These are phyloP conservation scores for Gautieria morchelliformis DNA, from an alignment of 768 basidiomycete genomes.

Conservation along the genomic window DNA sequence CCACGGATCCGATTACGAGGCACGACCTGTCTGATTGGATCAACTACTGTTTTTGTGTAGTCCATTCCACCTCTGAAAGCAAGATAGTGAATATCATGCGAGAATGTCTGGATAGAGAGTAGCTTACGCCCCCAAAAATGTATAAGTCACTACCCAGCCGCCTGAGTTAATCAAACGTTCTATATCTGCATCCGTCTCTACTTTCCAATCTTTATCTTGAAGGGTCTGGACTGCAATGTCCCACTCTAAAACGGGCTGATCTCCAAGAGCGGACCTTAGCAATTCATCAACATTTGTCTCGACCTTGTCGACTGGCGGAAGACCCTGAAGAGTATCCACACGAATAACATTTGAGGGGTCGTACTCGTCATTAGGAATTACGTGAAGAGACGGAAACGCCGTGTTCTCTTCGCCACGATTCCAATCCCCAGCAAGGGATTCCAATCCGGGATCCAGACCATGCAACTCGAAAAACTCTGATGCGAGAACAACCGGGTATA, in stretches of 20 bases:
- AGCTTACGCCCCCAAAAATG: slow-evolving; percentile 33
- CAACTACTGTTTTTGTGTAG: slow-evolving; percentile 31
- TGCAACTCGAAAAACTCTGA: slow-evolving; percentile 36
- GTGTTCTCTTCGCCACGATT: slow-evolving; percentile 22
- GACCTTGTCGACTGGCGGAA: slow-evolving; percentile 16
- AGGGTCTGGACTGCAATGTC: slow-evolving; percentile 16
- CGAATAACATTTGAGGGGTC: slow-evolving; percentile 28
- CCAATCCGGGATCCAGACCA: slow-evolving; percentile 22
- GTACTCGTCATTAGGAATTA: slow-evolving; percentile 32
- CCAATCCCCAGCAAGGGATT: slow-evolving; percentile 32
- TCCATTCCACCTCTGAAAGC: slow-evolving; percentile 31
- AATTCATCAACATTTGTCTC: slow-evolving; percentile 16
- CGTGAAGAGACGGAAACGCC: slow-evolving; percentile 22
- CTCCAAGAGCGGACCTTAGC: slow-evolving; percentile 15
- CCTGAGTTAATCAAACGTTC: slow-evolving; percentile 25
- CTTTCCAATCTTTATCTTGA: slow-evolving; percentile 17
- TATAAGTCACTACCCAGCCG: slow-evolving; percentile 33
- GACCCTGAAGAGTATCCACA: slow-evolving; percentile 24
- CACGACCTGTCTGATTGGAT: slow-evolving; percentile 27
- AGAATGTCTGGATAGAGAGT: neutral
- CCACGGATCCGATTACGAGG: slow-evolving; percentile 29
- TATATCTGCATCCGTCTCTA: slow-evolving; percentile 20
- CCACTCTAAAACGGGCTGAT: slow-evolving; percentile 12
- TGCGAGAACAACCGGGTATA: slow-evolving; percentile 30
- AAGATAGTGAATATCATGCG: neutral